Base-by-base conservation (phyloP, 768 basidiomycete genomes). In the Sporobolomyces pararoseus region DNA sequence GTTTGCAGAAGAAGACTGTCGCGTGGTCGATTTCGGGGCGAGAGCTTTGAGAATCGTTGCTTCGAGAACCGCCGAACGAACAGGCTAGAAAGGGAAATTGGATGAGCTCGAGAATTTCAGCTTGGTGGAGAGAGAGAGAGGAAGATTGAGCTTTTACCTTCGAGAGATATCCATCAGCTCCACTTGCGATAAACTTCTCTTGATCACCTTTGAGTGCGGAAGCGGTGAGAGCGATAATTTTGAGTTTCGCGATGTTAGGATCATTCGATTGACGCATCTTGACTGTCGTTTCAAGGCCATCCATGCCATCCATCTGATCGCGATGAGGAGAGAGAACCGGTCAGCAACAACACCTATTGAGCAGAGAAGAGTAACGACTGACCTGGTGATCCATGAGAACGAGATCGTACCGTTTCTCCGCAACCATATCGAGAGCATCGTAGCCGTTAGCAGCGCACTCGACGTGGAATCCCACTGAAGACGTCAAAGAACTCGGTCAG, bases 391-490 rank as follows among this genome's bases (percentile, higher is more conserved):
- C 72, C 62, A 70, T 64, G 25, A 74, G 49, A 17, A 63, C 44
- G 44, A 74, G 65, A n/a, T 53, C 31, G 64, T 68, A 71, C 16
- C 9, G n/a, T 27, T 66, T 63, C 27, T 63, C 29, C 19, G 46
- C 12, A n/a, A 75, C 62, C 25, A 47, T 42, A 3, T 68, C 58
- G n/a, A 75, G 50, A 19, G 69, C 75, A 25, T 73, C 65, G 54
- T 57, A 59, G 3, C 75, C 75, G 63, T 65, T 68, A 9, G 25
- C 31, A 9, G 65, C 71, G 13, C 42, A 31, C 17, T 63, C 57
- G 57, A 73, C 68, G 19, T 49, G 50, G 71, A 73, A 75, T n/a
- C 63, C 66, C 68, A 71, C 62, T 69, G 46, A 27, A 27, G 21
- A 57, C 10, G 21, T 19, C 25, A 31, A 14, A 35, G 51, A 53